Conservation (phyloP, 805 yeast species). For the Osmozyma mogii region DNA sequence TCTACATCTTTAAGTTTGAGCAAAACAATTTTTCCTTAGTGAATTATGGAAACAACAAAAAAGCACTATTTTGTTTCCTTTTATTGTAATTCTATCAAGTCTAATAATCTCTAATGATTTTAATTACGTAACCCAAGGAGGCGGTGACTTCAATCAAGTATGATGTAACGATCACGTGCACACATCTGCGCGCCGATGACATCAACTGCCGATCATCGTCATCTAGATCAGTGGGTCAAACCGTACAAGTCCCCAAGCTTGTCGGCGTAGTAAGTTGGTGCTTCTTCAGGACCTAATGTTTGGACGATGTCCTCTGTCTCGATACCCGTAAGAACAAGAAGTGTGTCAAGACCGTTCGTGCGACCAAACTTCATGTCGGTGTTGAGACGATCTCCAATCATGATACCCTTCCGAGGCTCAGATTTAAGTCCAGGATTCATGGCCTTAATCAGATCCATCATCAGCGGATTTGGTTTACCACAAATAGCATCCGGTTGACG, state of each 20-base stretch:
- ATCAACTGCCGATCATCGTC: no score
- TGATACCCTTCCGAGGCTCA: slow-evolving; percentile 57
- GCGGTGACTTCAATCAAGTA: no score
- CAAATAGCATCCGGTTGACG: slow-evolving; percentile 75
- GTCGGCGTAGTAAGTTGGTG: slow-evolving; percentile 63
- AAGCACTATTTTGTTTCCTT: no score
- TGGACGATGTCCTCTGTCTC: slow-evolving; percentile 61
- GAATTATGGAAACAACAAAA: no score
- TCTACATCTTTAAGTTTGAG: no score
- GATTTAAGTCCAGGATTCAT: slow-evolving; percentile 40
- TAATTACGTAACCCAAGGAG: no score
- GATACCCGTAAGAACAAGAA: slow-evolving; percentile 87
- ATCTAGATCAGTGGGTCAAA: slow-evolving; percentile 16
- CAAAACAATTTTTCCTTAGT: no score
- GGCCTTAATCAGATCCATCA: slow-evolving; percentile 84
- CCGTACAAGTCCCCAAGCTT: slow-evolving; percentile 75
- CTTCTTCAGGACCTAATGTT: slow-evolving; percentile 26
- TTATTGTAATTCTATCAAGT: no score
- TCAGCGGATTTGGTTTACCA: slow-evolving; percentile 85
- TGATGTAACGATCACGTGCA: no score
- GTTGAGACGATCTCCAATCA: slow-evolving; percentile 94
- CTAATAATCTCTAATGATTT: no score
- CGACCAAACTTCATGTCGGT: slow-evolving; percentile 92
- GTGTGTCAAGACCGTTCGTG: slow-evolving; percentile 78
- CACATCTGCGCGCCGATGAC: no score